These are phyloP conservation scores for Coniochaeta hoffmannii DNA, from an alignment of 2,329 filamentous ascomycete genomes.

Conservation along the genomic window DNA sequence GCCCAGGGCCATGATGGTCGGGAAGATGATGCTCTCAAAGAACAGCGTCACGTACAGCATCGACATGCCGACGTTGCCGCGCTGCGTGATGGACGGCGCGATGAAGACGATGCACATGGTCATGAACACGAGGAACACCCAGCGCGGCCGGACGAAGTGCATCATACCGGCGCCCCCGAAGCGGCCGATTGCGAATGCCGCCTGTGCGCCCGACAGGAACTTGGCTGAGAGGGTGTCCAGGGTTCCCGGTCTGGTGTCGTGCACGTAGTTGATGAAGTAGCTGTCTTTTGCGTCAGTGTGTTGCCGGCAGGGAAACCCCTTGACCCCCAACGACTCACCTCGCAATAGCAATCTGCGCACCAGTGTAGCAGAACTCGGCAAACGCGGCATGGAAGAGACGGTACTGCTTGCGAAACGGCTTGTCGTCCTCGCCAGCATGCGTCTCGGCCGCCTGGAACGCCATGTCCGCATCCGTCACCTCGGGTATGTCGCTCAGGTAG, in stretches of 20 bases:
- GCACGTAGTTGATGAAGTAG: conserved; percentile 71
- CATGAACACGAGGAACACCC: conserved; percentile 61
- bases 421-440: conserved; percentile 46
- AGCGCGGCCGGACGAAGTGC: conserved; percentile 58
- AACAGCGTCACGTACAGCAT: conserved; percentile 67
- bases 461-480: conserved; percentile 67
- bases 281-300: conserved; percentile 29
- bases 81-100: conserved; percentile 37
- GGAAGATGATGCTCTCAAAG: conserved; percentile 76
- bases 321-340: conserved; percentile 13
- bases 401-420: conserved; percentile 63
- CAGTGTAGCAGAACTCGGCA: conserved; percentile 73
- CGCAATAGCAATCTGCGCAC: conserved; percentile 61
- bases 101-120: conserved; percentile 57
- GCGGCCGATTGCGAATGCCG: conserved; percentile 63
- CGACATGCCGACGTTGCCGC: conserved; percentile 39
- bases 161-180: conserved; percentile 63
- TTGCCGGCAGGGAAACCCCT: background rate
- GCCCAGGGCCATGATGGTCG: conserved; percentile 70
- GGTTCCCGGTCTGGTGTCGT: conserved; percentile 49
- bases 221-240: conserved; percentile 48
- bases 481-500: conserved; percentile 59
- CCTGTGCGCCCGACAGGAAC: conserved; percentile 68
- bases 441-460: conserved; percentile 48
- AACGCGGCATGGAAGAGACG: conserved; percentile 68